These are phyloP conservation scores for Mortierella sp. DNA, from an alignment of 371 early-diverging fungal genomes.

Conservation along the genomic window DNA sequence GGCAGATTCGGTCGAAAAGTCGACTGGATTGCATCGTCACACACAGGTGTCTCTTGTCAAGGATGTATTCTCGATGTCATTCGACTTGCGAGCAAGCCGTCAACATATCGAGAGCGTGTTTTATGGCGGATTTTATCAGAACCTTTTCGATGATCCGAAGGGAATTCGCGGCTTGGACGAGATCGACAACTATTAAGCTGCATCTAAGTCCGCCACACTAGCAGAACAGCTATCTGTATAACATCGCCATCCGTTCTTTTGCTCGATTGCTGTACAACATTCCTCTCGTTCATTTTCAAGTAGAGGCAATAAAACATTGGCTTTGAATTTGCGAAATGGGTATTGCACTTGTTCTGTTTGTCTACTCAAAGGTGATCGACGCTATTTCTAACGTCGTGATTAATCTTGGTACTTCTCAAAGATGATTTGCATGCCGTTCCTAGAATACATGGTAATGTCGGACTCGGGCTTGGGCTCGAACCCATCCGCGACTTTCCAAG, in stretches of 20 bases:
- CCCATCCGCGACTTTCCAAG: slow-evolving; percentile 39
- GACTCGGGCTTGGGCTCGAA: slow-evolving; percentile 53
- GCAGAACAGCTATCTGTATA: too few relatives aligned
- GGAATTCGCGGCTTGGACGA: slow-evolving; percentile 14
- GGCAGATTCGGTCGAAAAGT: slow-evolving; percentile 18
- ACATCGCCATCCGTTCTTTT: too few relatives aligned
- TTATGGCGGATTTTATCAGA: slow-evolving; percentile 16
- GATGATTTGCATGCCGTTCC: slow-evolving; percentile 48
- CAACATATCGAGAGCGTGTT: slow-evolving; percentile 31
- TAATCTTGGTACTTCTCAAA: slow-evolving; percentile 35
- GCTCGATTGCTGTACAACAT: too few relatives aligned
- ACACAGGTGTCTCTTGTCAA: slow-evolving; percentile 27
- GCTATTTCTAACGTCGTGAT: too few relatives aligned
- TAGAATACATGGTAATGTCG: slow-evolving; percentile 54
- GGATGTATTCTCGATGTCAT: slow-evolving; percentile 16
- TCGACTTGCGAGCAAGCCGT: slow-evolving; percentile 9
- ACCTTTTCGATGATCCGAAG: slow-evolving; percentile 14
- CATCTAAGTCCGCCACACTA: too few relatives aligned
- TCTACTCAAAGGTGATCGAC: too few relatives aligned
- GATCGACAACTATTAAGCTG: not conserved
- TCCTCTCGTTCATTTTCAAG: too few relatives aligned
- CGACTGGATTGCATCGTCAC: slow-evolving; percentile 29
- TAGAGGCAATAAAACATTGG: too few relatives aligned
- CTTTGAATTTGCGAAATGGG: too few relatives aligned
- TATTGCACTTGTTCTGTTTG: too few relatives aligned